Evolutionary conservation across 257 asterid species (phyloP).

Genomic region (Cordia subcordata): DNA sequence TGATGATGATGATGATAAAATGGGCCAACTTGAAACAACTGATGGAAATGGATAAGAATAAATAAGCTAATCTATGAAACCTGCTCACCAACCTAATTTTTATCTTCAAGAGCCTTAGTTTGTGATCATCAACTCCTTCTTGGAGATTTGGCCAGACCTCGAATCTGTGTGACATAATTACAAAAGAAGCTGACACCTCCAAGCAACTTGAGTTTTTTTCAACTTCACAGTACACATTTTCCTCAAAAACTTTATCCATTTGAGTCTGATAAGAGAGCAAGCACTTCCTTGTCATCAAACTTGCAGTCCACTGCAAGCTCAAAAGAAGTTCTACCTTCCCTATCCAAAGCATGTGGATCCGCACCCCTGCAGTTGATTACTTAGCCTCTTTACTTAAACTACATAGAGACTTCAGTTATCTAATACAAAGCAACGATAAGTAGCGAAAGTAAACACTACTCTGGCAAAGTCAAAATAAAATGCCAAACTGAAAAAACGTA

Average conservation of each 20-base stretch:
- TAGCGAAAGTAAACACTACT: not conserved
- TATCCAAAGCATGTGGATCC: constrained; percentile 58
- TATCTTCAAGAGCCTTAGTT: constrained; percentile 10
- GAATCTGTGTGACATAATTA: constrained; percentile 34
- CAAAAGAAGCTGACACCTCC: constrained; percentile 32
- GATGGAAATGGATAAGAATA: not conserved
- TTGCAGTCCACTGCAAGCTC: constrained; percentile 65
- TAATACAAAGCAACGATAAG: not conserved
- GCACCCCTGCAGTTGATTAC: constrained; percentile 67
- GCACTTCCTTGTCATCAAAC: constrained; percentile 62
- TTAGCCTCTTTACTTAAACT: not conserved
- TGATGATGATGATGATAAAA: no score
- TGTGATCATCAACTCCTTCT: constrained; percentile 8
- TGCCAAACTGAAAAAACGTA: no score
- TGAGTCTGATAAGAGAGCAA: constrained; percentile 49
- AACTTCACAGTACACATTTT: constrained; percentile 6
- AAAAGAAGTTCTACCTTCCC: constrained; percentile 54
- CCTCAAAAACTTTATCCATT: constrained; percentile 25
- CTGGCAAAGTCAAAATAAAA: not conserved
- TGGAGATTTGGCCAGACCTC: constrained; percentile 15
- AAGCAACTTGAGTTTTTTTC: constrained; percentile 16
- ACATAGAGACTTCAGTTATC: not conserved
- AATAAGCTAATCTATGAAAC: constrained; percentile 9
- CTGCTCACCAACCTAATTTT: constrained; percentile 10
- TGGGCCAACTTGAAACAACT: no score